Conservation (phyloP, 2,329 filamentous ascomycete species). For the Lomentospora prolificans region DNA sequence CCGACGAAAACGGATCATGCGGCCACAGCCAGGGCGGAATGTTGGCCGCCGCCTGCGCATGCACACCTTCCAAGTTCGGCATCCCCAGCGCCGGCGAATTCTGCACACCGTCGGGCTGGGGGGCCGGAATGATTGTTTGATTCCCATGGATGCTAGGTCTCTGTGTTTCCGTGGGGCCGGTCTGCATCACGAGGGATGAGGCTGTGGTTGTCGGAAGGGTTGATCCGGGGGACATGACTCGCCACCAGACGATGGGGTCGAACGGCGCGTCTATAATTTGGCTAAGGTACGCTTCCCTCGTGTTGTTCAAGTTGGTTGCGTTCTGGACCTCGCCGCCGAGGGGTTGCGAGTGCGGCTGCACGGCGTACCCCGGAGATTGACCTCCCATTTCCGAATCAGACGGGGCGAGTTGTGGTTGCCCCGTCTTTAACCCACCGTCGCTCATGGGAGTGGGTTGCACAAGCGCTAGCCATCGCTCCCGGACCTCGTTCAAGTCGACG, state of each 20-base stretch:
- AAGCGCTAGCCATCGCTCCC: conserved; percentile 41
- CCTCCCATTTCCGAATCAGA: not conserved
- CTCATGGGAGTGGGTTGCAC: conserved; percentile 21
- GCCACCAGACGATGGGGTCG: not conserved
- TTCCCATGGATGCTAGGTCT: not conserved
- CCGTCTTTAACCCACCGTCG: not conserved
- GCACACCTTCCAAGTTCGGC: not conserved
- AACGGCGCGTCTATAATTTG: not conserved
- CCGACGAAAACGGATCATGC: conserved; percentile 1
- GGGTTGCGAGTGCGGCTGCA: no score
- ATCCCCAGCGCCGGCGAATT: not conserved
- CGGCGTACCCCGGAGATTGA: not conserved
- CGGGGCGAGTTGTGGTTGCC: not conserved
- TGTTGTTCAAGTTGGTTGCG: not conserved
- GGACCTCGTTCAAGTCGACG: conserved; percentile 31
- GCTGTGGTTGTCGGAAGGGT: not conserved
- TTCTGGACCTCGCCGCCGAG: not conserved
- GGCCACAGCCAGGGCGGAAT: not conserved
- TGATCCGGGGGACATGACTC: not conserved
- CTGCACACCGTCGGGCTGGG: not conserved
- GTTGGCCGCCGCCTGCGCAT: not conserved
- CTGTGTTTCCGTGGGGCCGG: not conserved
- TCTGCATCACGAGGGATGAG: not conserved
- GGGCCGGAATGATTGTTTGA: not conserved
- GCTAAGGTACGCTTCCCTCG: not conserved